phyloP scores from a whole-genome alignment of 2,329 filamentous ascomycete genomes.

The Diaporthe sp. region DNA sequence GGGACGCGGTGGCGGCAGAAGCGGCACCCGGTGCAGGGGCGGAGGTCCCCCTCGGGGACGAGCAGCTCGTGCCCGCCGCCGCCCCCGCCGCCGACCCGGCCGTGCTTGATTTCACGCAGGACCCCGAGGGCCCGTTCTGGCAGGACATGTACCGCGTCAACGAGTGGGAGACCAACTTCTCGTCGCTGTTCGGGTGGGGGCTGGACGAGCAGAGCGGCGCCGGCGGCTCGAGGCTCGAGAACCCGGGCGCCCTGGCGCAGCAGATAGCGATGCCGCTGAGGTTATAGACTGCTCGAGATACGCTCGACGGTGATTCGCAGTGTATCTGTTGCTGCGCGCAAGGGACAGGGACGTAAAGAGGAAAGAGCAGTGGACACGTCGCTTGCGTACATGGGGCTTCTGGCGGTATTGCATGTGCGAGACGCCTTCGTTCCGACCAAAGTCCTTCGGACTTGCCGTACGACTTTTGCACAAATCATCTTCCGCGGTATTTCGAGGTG shows the following conservation, averaged over 20 bases:
- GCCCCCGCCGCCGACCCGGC: background rate
- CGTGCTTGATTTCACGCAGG: constrained; percentile 22
- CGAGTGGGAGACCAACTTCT: constrained; percentile 38
- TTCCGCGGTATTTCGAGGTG: background rate
- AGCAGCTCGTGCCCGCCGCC: background rate
- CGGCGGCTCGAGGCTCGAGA: background rate
- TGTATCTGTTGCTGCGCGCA: background rate
- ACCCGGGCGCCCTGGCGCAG: background rate
- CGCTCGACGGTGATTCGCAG: background rate
- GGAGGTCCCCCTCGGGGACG: background rate
- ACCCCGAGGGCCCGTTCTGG: constrained; percentile 35
- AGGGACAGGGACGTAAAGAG: no score
- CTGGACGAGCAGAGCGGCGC: constrained; percentile 1
- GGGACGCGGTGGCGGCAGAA: no score
- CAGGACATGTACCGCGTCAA: constrained; percentile 30
- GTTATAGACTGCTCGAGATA: background rate
- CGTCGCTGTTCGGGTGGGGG: constrained; percentile 35
- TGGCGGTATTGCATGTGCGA: no score
- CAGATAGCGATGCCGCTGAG: background rate
- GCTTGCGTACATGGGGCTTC: no score
- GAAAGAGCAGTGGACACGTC: no score
- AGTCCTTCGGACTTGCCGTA: background rate
- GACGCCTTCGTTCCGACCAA: no score
- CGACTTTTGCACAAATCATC: background rate
- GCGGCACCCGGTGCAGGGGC: background rate